These are phyloP conservation scores for Xanthoconium stramineum DNA, from an alignment of 768 basidiomycete genomes.

Conservation along the genomic window DNA sequence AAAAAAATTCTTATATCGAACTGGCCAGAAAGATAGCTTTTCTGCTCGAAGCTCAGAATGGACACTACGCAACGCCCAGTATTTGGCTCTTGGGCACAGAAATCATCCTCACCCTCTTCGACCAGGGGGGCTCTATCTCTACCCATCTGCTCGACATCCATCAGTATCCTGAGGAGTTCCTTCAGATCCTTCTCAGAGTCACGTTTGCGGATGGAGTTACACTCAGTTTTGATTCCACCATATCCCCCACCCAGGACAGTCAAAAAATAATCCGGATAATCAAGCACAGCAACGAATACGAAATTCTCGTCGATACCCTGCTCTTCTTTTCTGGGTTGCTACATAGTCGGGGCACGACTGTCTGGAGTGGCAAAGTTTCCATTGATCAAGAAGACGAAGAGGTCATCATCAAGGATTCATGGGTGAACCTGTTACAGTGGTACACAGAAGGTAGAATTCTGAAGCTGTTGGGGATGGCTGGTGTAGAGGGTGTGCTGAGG, in stretches of 20 bases:
- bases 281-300: background rate
- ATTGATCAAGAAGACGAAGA: background rate
- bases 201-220: background rate
- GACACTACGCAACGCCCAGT: background rate
- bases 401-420: background rate
- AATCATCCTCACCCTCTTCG: too few species aligned
- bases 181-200: background rate
- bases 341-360: too few species aligned
- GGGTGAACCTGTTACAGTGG: background rate
- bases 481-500: background rate
- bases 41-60: constrained; percentile 4
- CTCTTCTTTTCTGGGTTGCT: too few species aligned
- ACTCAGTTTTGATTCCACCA: background rate
- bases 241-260: background rate
- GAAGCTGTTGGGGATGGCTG: background rate
- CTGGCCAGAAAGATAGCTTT: background rate
- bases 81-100: background rate
- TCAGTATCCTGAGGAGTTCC: background rate
- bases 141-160: constrained; percentile 5
- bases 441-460: background rate
- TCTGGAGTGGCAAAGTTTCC: background rate
- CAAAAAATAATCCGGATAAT: background rate
- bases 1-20: background rate
- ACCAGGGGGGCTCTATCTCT: too few species aligned
- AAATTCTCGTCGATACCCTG: background rate